These are phyloP conservation scores for Elongisporangium senticosum DNA, from an alignment of 352 stramenopile species.

Conservation along the genomic window DNA sequence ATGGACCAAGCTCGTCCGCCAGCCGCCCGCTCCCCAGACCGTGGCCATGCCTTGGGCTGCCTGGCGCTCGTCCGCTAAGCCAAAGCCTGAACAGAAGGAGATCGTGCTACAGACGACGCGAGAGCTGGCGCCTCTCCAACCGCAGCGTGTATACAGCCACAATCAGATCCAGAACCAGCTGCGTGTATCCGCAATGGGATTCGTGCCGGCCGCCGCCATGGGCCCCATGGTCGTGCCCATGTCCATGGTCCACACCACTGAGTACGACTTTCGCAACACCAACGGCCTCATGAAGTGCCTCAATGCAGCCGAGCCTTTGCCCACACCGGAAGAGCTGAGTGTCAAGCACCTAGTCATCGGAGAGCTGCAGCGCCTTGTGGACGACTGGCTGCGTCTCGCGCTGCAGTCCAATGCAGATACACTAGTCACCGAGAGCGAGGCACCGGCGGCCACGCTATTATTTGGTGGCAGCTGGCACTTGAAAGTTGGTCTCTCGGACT, in stretches of 20 bases:
- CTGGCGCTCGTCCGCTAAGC: not conserved
- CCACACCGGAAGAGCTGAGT: constrained; percentile 49
- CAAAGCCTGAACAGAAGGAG: not conserved
- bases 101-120: not conserved
- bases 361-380: constrained; percentile 63
- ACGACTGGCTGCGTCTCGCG: constrained; percentile 56
- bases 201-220: constrained; percentile 21
- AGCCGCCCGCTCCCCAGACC: not conserved
- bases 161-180: constrained; percentile 1
- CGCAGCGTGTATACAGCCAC: not conserved
- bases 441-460: constrained; percentile 50
- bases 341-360: constrained; percentile 76
- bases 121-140: not conserved
- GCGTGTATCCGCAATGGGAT: not conserved
- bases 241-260: constrained; percentile 46
- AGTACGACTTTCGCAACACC: constrained; percentile 79
- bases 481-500: constrained; percentile 70
- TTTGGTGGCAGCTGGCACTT: constrained; percentile 79
- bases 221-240: constrained; percentile 50
- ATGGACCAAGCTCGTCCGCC: not conserved
- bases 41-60: not conserved
- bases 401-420: constrained; percentile 16
- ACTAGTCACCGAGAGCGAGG: constrained; percentile 10
- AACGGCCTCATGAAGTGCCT: constrained; percentile 80
- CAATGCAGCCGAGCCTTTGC: constrained; percentile 54